phyloP scores from a whole-genome alignment of 495 filamentous ascomycete genomes.

The Parathielavia appendiculata region DNA sequence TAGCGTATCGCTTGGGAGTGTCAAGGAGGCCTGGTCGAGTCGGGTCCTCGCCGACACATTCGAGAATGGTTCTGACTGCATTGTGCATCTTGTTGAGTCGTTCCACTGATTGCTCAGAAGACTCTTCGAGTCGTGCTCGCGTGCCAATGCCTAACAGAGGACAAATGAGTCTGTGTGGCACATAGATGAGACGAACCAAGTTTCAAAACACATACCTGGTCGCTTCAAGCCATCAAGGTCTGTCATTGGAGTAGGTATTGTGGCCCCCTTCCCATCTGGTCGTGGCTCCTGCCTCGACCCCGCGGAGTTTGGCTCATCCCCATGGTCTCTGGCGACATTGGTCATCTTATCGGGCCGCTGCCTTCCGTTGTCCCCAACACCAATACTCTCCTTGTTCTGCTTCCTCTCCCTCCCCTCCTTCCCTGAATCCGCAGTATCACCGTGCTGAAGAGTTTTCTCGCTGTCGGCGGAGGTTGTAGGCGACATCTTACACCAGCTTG shows the following conservation, averaged over 20 bases:
- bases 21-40: slow-evolving; percentile 80
- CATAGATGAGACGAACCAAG: neutral
- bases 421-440: neutral
- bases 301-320: neutral
- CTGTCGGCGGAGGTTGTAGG: neutral
- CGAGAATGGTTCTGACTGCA: slow-evolving; percentile 83
- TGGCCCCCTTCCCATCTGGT: neutral
- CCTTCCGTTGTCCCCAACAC: neutral
- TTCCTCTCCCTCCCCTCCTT: neutral
- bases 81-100: slow-evolving; percentile 72
- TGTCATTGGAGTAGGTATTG: slow-evolving; percentile 49
- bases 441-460: neutral
- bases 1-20: slow-evolving; percentile 87
- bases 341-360: neutral
- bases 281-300: neutral
- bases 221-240: slow-evolving; percentile 71
- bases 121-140: slow-evolving; percentile 73
- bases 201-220: slow-evolving; percentile 46
- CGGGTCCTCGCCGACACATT: slow-evolving; percentile 94
- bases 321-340: neutral
- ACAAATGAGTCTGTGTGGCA: neutral
- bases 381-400: neutral
- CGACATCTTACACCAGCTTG: no score
- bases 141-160: slow-evolving; percentile 52
- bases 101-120: slow-evolving; percentile 61